These are phyloP conservation scores for Candida endomychidarum DNA, from an alignment of 805 yeast genomes.

Conservation along the genomic window DNA sequence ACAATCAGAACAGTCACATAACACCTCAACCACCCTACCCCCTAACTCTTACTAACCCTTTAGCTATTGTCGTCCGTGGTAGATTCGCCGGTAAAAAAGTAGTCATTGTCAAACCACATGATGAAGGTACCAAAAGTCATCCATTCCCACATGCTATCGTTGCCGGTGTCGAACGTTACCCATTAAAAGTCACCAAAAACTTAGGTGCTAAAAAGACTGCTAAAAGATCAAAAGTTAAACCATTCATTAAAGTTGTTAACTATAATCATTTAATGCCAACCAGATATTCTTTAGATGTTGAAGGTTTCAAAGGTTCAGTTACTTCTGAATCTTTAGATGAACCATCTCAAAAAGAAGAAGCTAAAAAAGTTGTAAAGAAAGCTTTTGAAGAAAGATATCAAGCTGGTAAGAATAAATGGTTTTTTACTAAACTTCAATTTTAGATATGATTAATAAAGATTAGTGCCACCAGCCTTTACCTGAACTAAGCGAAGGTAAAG, in stretches of 20 bases:
- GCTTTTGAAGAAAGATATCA: slow-evolving; percentile 99
- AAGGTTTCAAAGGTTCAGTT: slow-evolving; percentile 87
- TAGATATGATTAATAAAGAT: too few relatives aligned
- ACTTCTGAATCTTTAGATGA: slow-evolving; percentile 92
- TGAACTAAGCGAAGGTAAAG: too few relatives aligned
- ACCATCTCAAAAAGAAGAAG: slow-evolving; percentile 98
- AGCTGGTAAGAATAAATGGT: slow-evolving; percentile 99
- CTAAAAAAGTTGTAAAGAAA: slow-evolving; percentile 98
- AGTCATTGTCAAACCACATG: slow-evolving; percentile 96
- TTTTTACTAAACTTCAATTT: slow-evolving; percentile 96
- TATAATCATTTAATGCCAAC: slow-evolving; percentile 99
- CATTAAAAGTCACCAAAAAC: slow-evolving; percentile 92
- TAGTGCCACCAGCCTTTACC: too few relatives aligned
- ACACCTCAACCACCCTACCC: too few relatives aligned
- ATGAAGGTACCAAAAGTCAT: slow-evolving; percentile 98
- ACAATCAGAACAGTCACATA: too few relatives aligned
- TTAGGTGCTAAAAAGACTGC: slow-evolving; percentile 96
- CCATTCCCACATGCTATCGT: slow-evolving; percentile 99
- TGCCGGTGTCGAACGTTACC: slow-evolving; percentile 99
- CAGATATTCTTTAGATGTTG: slow-evolving; percentile 97
- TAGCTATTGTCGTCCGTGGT: slow-evolving; percentile 99
- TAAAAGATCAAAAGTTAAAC: slow-evolving; percentile 97
- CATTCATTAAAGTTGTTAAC: slow-evolving; percentile 98
- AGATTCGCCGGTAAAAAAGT: slow-evolving; percentile 99
- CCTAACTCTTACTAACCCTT: too few relatives aligned